Percentiles rank a stretch among this genome's conserved stretches.
Conservation (phyloP, 495 filamentous ascomycete genomes). For the Tuber microsphaerosporum region DNA sequence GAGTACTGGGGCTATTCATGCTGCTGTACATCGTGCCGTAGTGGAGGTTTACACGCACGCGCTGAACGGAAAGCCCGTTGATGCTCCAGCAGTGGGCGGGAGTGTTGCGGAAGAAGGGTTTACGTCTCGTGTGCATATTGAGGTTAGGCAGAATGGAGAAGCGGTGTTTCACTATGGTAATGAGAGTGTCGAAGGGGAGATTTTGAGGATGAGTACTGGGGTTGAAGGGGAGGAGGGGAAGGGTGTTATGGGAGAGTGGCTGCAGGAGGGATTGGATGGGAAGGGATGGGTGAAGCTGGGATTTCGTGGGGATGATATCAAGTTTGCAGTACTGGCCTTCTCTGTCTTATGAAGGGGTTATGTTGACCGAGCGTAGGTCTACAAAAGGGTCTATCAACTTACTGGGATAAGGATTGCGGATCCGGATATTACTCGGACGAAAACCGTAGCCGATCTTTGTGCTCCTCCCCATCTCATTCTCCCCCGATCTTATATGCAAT, state of each 20-base stretch:
- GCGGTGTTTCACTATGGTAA: conserved; percentile 14
- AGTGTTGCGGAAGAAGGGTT: neutral
- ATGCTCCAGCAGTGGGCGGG: neutral
- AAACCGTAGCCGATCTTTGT: conserved; percentile 51
- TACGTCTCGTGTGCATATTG: conserved; percentile 12
- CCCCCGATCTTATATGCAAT: neutral
- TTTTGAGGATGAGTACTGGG: conserved; percentile 9
- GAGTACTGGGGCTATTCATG: neutral
- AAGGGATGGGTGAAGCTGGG: conserved; percentile 11
- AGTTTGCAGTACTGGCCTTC: neutral
- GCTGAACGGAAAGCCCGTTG: conserved; percentile 10
- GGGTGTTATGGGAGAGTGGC: conserved; percentile 11
- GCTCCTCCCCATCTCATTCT: neutral
- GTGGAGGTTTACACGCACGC: conserved; percentile 24
- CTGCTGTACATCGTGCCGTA: conserved; percentile 28
- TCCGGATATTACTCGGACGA: conserved; percentile 50
- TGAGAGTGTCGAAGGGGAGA: conserved; percentile 10
- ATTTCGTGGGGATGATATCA: neutral
- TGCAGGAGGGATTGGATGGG: conserved; percentile 14
- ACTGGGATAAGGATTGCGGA: conserved; percentile 69
- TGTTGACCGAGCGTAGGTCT: conserved; percentile 20
- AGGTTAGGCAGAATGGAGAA: conserved; percentile 7
- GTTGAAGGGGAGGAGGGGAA: conserved; percentile 14
- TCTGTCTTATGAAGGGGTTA: neutral
- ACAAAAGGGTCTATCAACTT: conserved; percentile 60